Conservation (phyloP, 257 asterid species). For the Solanum medicagineum region DNA sequence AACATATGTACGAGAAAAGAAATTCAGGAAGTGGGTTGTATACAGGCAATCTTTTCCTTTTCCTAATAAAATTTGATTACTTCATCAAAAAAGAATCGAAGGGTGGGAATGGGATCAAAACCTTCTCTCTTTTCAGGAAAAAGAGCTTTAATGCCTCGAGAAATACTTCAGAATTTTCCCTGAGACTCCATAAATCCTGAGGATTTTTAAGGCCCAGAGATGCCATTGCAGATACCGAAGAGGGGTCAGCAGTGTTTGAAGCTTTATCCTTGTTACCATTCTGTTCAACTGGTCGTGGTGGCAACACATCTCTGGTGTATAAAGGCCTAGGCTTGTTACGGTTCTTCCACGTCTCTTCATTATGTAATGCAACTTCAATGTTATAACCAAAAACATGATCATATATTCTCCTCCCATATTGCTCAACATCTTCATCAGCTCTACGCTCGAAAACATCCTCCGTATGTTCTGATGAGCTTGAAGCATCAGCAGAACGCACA, state of each 20-base stretch:
- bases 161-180: slow-evolving; percentile 72
- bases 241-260: slow-evolving; percentile 29
- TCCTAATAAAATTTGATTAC: background rate
- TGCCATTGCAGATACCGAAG: slow-evolving; percentile 72
- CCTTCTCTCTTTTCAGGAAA: slow-evolving; percentile 65
- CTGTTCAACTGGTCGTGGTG: slow-evolving; percentile 27
- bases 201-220: slow-evolving; percentile 76
- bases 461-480: slow-evolving; percentile 44
- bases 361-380: slow-evolving; percentile 82
- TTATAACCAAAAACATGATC: slow-evolving; percentile 96
- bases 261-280: slow-evolving; percentile 56
- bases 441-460: slow-evolving; percentile 70
- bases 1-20: background rate
- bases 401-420: slow-evolving; percentile 78
- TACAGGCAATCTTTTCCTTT: background rate
- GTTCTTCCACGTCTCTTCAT: slow-evolving; percentile 86
- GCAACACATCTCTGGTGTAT: slow-evolving; percentile 49
- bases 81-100: background rate
- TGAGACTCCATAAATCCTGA: slow-evolving; percentile 88
- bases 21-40: background rate
- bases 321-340: slow-evolving; percentile 86
- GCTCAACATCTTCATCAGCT: slow-evolving; percentile 51
- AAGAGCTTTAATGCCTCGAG: slow-evolving; percentile 74
- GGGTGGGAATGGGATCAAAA: slow-evolving; percentile 14
- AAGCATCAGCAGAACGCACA: slow-evolving; percentile 66